phyloP scores from a whole-genome alignment of 805 yeast species.

The Nakazawaea anatomiae region DNA sequence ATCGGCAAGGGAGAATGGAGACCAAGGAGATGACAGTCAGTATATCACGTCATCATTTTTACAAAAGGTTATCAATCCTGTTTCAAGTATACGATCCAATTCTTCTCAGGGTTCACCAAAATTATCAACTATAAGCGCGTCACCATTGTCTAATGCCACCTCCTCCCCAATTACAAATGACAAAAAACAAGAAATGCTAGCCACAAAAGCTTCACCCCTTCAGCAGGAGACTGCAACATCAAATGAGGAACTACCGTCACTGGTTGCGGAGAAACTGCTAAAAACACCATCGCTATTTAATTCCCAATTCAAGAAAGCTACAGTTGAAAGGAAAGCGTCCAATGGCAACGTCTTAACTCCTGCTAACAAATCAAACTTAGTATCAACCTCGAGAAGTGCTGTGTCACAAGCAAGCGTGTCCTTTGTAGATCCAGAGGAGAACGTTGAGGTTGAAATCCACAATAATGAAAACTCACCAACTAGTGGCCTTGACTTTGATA shows the following conservation, averaged over 20 bases:
- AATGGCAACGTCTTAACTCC: slow-evolving; percentile 7
- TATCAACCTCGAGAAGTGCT: slow-evolving; percentile 1
- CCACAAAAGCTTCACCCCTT: background rate
- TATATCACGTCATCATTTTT: slow-evolving; percentile 5
- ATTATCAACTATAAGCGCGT: slow-evolving; percentile 1
- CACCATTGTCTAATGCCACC: slow-evolving; percentile 2
- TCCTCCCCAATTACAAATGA: background rate
- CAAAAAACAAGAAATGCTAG: background rate
- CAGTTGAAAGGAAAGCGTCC: no score
- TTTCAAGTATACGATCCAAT: slow-evolving; percentile 1
- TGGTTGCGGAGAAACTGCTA: background rate
- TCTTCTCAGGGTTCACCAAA: slow-evolving; percentile 8
- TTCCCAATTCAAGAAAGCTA: slow-evolving; percentile 1
- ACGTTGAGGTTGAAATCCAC: background rate
- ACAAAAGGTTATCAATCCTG: slow-evolving; percentile 11
- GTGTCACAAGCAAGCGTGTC: background rate
- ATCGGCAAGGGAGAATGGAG: slow-evolving; percentile 20
- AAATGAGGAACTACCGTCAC: background rate
- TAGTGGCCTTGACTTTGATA: slow-evolving; percentile 10
- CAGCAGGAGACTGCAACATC: background rate
- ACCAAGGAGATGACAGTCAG: background rate
- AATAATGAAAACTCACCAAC: slow-evolving; percentile 3
- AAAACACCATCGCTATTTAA: slow-evolving; percentile 5
- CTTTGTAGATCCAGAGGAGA: background rate
- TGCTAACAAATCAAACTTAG: slow-evolving; percentile 3